Conservation (phyloP, 2,329 filamentous ascomycete species). For the Aspergillus jensenii region DNA sequence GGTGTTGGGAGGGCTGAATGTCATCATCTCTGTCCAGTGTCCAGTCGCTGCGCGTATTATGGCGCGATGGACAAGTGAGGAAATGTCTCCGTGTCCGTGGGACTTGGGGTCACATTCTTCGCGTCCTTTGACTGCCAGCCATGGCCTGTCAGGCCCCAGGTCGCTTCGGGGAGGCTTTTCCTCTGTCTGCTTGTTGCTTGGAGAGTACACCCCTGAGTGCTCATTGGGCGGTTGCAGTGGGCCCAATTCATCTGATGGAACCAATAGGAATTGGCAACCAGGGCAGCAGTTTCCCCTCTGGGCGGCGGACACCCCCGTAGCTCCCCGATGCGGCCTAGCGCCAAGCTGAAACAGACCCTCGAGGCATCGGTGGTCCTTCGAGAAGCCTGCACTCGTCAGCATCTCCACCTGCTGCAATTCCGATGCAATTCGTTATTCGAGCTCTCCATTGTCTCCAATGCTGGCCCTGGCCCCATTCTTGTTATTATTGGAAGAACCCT, state of each 20-base stretch:
- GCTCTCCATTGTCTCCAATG: neutral
- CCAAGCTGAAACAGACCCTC: constrained; percentile 16
- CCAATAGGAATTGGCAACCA: constrained; percentile 3
- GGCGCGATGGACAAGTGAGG: neutral
- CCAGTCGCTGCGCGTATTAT: neutral
- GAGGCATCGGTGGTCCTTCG: constrained; percentile 20
- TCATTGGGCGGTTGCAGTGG: neutral
- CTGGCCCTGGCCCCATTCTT: neutral
- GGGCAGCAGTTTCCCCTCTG: neutral
- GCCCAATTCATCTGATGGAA: neutral
- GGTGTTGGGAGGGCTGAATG: too few species aligned
- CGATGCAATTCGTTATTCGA: neutral
- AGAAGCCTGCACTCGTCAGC: constrained; percentile 24
- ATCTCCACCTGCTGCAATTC: neutral
- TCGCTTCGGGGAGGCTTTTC: neutral
- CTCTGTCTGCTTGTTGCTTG: neutral
- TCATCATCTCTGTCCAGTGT: too few species aligned
- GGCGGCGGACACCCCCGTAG: neutral
- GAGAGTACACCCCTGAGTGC: neutral
- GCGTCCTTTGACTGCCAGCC: too few species aligned
- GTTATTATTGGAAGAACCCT: neutral
- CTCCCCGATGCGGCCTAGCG: constrained; percentile 11
- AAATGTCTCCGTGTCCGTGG: neutral
- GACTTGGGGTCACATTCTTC: too few species aligned
- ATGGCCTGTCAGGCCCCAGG: neutral